These are phyloP conservation scores for Dactylella cylindrospora DNA, from an alignment of 2,329 filamentous ascomycete genomes.

Conservation along the genomic window DNA sequence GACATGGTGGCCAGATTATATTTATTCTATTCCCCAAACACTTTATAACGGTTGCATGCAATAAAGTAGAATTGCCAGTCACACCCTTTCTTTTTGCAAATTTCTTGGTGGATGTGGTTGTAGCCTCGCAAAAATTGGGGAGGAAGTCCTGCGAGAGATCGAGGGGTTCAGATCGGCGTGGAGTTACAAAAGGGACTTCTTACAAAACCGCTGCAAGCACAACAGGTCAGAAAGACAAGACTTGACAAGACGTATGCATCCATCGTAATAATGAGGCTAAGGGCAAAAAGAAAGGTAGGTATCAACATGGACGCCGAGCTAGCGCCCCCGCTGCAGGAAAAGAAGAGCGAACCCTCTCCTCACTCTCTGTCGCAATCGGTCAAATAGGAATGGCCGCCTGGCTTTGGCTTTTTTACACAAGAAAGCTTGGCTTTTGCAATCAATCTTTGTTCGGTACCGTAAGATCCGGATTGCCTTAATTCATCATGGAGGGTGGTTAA, in stretches of 20 bases:
- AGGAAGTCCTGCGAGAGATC: constrained; percentile 36
- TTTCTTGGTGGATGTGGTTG: constrained; percentile 27
- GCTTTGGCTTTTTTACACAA: background rate
- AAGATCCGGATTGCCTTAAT: constrained; percentile 39
- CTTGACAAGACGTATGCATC: no score
- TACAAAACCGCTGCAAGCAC: no score
- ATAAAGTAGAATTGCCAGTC: background rate
- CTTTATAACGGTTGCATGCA: no score
- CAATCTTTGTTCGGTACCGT: constrained; percentile 29
- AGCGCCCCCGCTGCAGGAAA: no score
- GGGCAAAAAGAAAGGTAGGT: background rate
- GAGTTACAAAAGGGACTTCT: no score
- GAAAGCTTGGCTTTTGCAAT: constrained; percentile 35
- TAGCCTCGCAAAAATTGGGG: constrained; percentile 18
- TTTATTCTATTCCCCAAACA: constrained; percentile 36
- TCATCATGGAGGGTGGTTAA: constrained; percentile 6
- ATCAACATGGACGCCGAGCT: no score
- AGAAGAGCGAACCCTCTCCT: no score
- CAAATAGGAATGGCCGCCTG: no score
- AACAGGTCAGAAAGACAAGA: no score
- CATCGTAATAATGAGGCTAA: no score
- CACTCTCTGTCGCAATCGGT: no score
- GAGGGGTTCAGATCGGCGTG: constrained; percentile 4
- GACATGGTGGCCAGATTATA: constrained; percentile 44
- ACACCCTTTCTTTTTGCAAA: background rate